Percentiles rank a stretch among this genome's conserved stretches.
Evolutionary conservation across 75 land plant genomes (phyloP).

Genomic region (Picea sitchensis): DNA sequence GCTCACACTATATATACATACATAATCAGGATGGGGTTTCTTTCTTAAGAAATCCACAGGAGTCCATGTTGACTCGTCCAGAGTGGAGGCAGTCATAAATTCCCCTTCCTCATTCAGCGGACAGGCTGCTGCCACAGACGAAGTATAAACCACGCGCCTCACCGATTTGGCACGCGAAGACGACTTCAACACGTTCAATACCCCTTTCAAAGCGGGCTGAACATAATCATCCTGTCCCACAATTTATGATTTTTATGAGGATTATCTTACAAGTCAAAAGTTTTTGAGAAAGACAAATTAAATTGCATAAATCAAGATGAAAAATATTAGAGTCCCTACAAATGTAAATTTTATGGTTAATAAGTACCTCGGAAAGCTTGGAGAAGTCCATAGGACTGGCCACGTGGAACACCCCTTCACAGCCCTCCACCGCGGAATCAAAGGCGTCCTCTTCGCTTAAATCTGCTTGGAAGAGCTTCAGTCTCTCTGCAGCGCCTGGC

Average conservation of each 20-base stretch:
- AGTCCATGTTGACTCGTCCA: constrained; percentile 1
- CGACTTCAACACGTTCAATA: neutral
- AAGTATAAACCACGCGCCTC: neutral
- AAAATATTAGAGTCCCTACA: too few species aligned
- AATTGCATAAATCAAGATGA: too few species aligned
- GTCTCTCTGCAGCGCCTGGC: constrained; percentile 14
- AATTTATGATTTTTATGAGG: too few species aligned
- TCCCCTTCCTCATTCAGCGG: neutral
- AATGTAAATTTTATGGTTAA: too few species aligned
- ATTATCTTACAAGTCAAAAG: too few species aligned
- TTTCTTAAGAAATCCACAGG: neutral
- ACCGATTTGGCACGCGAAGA: neutral
- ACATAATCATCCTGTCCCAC: neutral
- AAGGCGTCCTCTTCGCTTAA: constrained; percentile 13
- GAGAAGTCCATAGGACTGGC: constrained; percentile 11
- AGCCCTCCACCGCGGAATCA: constrained; percentile 18
- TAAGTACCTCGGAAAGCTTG: too few species aligned
- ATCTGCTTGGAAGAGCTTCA: constrained; percentile 34
- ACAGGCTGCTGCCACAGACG: neutral
- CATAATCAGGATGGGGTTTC: neutral
- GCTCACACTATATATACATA: neutral
- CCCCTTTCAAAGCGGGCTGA: neutral
- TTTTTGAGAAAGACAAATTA: too few species aligned
- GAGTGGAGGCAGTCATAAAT: neutral
- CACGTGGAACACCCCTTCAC: constrained; percentile 33